Evolutionary conservation across 2,329 filamentous ascomycete genomes (phyloP), one percentile per base, ranked within the genome.

Genomic region (Metarhizium album): DNA sequence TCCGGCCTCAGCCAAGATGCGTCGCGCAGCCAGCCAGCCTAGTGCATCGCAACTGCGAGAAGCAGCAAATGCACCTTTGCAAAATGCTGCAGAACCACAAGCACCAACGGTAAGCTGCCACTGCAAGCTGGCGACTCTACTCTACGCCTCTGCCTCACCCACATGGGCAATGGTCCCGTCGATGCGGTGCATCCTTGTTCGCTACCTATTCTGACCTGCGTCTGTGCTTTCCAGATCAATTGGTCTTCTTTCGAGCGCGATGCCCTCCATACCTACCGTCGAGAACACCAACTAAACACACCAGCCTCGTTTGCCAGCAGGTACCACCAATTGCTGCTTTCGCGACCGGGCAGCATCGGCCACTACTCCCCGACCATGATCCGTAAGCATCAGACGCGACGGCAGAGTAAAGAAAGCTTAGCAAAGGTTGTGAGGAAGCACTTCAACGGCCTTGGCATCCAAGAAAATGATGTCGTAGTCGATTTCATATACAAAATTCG

Each of bases 381-480:
- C 42, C 73, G 84, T 52, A 77, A 75, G 58, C 80, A 79, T 57
- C 73, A 80, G 45, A 75, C 82, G 60, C 72, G 83, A 48, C 75
- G 84, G 50, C 82, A 90, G 63, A 79, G 78, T 60, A 86, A 86
- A 63, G 83, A 88, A 37, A 78, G 86, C 57, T 72, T 94, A 50
- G 84, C 85, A 8, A 75, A 82, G 57, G 76, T 80, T 2, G 84
- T 90, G 46, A 76, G 87, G 56, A 90, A 89, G 65, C 86, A 93
- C 67, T 93, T 93, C 70, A 93, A 93, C 63, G 82, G 80, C 33
- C 75, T 87, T 57, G 85, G 84, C 16, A 80, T 91, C 40, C 84
- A 83, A 56, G 88, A 94, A 70, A 89, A 84, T 62, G 87, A 93
- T 59, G 83, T 90, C 57, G 85, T 93, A 52, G 85, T 90, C 51